phyloP scores from a whole-genome alignment of 2,329 filamentous ascomycete genomes.

The Penicillium thymicola region DNA sequence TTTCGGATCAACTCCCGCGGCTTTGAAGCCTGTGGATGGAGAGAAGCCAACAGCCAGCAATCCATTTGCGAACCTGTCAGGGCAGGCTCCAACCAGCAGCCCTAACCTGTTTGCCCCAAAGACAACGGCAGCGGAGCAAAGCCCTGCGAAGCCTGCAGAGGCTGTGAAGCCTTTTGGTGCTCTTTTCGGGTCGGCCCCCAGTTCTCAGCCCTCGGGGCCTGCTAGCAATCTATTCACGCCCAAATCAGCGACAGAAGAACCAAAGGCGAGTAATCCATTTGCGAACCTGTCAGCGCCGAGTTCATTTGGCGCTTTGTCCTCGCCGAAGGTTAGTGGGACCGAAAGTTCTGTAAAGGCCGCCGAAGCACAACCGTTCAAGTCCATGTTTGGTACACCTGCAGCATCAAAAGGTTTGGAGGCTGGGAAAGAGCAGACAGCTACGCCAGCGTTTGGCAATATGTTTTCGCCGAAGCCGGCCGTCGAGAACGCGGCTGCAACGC shows the following conservation, averaged over 20 bases:
- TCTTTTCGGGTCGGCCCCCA: conserved; percentile 4
- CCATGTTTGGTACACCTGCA: conserved; percentile 2
- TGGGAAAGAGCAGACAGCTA: neutral
- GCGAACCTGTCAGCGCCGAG: conserved; percentile 15
- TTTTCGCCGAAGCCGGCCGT: conserved; percentile 4
- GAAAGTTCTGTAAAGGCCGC: conserved; percentile 2
- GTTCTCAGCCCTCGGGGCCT: conserved; percentile 36
- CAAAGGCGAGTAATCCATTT: conserved; percentile 36
- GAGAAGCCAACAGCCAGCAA: conserved; percentile 4
- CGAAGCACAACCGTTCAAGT: neutral
- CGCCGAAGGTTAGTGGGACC: neutral
- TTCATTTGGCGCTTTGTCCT: neutral
- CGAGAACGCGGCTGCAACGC: neutral
- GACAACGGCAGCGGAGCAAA: neutral
- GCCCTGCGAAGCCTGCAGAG: conserved; percentile 3
- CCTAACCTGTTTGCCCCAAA: conserved; percentile 4
- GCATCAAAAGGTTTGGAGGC: neutral
- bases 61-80: conserved; percentile 6
- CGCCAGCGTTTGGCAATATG: conserved; percentile 4
- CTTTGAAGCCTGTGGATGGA: neutral
- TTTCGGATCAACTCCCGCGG: conserved; percentile 6
- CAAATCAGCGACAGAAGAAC: conserved; percentile 18
- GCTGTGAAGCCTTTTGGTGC: neutral
- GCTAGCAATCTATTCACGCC: conserved; percentile 24
- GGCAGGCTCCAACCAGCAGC: neutral